Evolutionary conservation across 139 green algal species (phyloP).

Genomic region (Chlamydomonas applanata): DNA sequence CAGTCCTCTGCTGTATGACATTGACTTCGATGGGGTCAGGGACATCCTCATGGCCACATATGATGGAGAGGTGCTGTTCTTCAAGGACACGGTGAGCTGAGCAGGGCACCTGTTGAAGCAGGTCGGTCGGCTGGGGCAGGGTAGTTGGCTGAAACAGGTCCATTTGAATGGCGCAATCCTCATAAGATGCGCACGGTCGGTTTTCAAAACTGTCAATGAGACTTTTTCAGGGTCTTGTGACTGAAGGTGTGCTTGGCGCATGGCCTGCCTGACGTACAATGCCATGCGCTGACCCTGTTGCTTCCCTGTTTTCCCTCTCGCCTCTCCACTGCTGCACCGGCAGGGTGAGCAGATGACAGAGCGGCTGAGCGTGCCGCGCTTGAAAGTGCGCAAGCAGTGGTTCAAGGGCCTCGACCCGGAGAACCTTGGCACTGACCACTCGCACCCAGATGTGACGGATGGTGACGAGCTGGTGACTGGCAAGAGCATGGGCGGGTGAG

Average conservation of each 20-base stretch:
- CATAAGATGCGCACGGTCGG: too few species aligned
- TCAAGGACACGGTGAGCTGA: conserved; percentile 72
- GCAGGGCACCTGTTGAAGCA: too few species aligned
- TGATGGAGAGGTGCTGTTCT: conserved; percentile 89
- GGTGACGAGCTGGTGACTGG: conserved; percentile 1
- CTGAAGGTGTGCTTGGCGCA: neutral
- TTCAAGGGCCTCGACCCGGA: conserved; percentile 55
- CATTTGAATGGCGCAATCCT: too few species aligned
- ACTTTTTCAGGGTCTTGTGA: too few species aligned
- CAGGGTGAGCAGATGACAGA: conserved; percentile 59
- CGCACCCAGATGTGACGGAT: conserved; percentile 72
- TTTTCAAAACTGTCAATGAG: too few species aligned
- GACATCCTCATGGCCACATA: conserved; percentile 92
- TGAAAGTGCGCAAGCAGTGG: conserved; percentile 73
- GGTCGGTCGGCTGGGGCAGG: too few species aligned
- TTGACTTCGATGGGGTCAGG: conserved; percentile 81
- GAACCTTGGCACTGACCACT: conserved; percentile 67
- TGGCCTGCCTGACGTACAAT: neutral
- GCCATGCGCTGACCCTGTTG: neutral
- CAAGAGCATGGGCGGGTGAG: neutral
- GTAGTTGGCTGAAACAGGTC: too few species aligned
- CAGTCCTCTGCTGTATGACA: conserved; percentile 88
- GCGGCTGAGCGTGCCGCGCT: conserved; percentile 61
- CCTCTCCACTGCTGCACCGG: neutral
- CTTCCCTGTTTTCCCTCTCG: neutral